A percentile compares a stretch with the other conserved stretches of the same genome.
Evolutionary conservation across 2,329 filamentous ascomycete genomes (phyloP).

Genomic region (Basipetospora chlamydospora): DNA sequence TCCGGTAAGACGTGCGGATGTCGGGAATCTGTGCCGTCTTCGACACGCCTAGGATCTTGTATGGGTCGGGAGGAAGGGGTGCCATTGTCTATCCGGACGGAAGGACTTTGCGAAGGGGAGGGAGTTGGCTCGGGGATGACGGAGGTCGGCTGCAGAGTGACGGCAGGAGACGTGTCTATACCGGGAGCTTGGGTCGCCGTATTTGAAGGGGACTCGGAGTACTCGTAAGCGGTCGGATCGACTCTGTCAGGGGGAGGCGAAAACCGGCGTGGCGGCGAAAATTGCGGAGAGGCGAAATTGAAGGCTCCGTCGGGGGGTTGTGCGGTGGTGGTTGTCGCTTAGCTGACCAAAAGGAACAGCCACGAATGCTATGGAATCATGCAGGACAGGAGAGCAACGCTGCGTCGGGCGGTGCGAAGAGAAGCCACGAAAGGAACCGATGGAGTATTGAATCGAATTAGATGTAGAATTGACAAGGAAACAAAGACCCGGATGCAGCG

Average conservation of each 20-base stretch:
- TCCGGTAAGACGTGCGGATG: conserved; percentile 70
- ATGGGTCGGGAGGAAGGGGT: conserved; percentile 56
- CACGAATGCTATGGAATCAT: conserved; percentile 1
- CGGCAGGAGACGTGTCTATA: too few relatives aligned
- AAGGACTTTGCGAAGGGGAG: neutral
- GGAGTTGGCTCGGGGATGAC: neutral
- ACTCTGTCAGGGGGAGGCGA: conserved; percentile 7
- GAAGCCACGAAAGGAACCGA: too few relatives aligned
- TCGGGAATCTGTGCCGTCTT: conserved; percentile 54
- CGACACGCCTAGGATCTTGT: conserved; percentile 58
- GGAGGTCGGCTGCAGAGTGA: too few relatives aligned
- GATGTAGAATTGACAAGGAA: too few relatives aligned
- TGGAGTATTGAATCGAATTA: too few relatives aligned
- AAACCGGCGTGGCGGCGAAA: conserved; percentile 3
- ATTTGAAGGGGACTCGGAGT: too few relatives aligned
- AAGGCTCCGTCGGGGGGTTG: conserved; percentile 2
- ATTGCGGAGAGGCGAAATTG: conserved; percentile 6
- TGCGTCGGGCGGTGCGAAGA: neutral
- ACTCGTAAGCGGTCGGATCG: too few relatives aligned
- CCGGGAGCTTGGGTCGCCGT: too few relatives aligned
- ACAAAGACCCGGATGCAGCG: neutral
- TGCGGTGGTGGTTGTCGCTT: neutral
- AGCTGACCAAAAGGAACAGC: neutral
- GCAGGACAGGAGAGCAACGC: neutral
- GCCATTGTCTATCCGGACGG: conserved; percentile 23